A percentile compares a stretch with the other conserved stretches of the same genome.
Evolutionary conservation across 176 grass and related monocot species (phyloP).

Genomic region (Coix lacrymajobi): DNA sequence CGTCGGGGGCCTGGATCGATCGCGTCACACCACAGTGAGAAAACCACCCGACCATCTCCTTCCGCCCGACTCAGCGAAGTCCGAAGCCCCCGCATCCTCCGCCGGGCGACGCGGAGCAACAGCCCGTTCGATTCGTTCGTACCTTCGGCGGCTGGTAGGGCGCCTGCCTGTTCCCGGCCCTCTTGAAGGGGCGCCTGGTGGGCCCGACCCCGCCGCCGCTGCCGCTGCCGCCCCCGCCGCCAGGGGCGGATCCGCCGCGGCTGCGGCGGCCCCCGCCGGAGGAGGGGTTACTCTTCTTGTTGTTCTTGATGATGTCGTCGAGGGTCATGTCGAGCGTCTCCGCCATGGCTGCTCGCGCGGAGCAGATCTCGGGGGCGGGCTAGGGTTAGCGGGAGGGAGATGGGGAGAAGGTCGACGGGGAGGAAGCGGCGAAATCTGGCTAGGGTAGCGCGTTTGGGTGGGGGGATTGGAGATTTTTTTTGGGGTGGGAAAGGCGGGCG

Average conservation of each 20-base stretch:
- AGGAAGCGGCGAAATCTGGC: slow-evolving; percentile 1
- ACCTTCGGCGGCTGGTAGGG: slow-evolving; percentile 84
- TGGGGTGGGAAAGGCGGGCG: not conserved
- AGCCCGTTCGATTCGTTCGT: slow-evolving; percentile 54
- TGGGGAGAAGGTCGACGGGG: not conserved
- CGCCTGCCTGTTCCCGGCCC: slow-evolving; percentile 64
- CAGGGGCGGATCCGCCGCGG: slow-evolving; percentile 36
- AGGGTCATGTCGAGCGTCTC: slow-evolving; percentile 88
- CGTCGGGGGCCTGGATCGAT: slow-evolving; percentile 91
- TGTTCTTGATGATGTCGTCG: slow-evolving; percentile 97
- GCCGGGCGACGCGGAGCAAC: slow-evolving; percentile 29
- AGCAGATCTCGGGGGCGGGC: slow-evolving; percentile 20
- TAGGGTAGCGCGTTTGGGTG: slow-evolving; percentile 34
- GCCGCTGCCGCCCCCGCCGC: not conserved
- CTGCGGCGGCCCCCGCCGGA: slow-evolving; percentile 21
- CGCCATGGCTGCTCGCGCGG: slow-evolving; percentile 43
- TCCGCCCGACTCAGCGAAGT: slow-evolving; percentile 25
- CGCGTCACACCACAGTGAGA: slow-evolving; percentile 73
- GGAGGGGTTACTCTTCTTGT: slow-evolving; percentile 78
- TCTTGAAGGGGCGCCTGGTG: slow-evolving; percentile 58
- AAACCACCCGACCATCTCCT: slow-evolving; percentile 44
- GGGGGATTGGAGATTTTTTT: slow-evolving; percentile 32
- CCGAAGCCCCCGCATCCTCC: slow-evolving; percentile 28
- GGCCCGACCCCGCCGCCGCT: slow-evolving; percentile 33
- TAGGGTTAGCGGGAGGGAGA: not conserved